Evolutionary conservation across 257 asterid species (phyloP), one percentile per base, ranked within the genome.

Genomic region (Salvia splendens): DNA sequence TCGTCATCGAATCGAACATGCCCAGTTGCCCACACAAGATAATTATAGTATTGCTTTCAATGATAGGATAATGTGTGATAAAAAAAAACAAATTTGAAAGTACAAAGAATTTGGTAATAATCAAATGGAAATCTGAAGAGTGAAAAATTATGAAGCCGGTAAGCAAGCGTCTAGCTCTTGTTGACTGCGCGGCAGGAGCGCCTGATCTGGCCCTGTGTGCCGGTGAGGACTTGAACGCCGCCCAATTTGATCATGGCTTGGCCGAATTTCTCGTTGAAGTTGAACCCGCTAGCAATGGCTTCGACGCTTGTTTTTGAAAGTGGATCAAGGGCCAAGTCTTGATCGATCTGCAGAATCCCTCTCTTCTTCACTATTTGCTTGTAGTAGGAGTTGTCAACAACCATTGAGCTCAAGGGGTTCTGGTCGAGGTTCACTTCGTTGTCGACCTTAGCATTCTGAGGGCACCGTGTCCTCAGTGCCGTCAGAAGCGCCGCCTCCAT

Each of bases 191-290:
- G 56, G 84, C 84, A 82, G 0, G 72, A 58, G 38, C 49, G 61
- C 61, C 95, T 83, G 12, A 87, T 79, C 74, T 87, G 70, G 20
- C 95, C 92, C 53, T 72, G 74, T 36, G 20, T 42, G 4, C 74
- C 84, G 9, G 77, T 81, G 55, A 87, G 84, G 12, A 85, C 87
- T 20, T 78, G 64, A 50, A 85, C 79, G 8, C 49, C 65, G 4
- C 95, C 92, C 77, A 87, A 58, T 58, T 80, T 84, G 74, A 83
- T 67, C 92, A 87, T 78, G 59, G 92, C 92, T 8, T 65, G 71
- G 11, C 87, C 91, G 51, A 87, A 87, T n/a, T 64, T 75, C 0
- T 51, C 6, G 8, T 32, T 58, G 75, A 86, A 85, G 48, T 80
- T 74, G 16, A 16, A 16, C 6, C 76, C 77, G 0, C 58, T 53